These are phyloP conservation scores for Yamadazyma nakazawae DNA, from an alignment of 805 yeast species.

Conservation along the genomic window DNA sequence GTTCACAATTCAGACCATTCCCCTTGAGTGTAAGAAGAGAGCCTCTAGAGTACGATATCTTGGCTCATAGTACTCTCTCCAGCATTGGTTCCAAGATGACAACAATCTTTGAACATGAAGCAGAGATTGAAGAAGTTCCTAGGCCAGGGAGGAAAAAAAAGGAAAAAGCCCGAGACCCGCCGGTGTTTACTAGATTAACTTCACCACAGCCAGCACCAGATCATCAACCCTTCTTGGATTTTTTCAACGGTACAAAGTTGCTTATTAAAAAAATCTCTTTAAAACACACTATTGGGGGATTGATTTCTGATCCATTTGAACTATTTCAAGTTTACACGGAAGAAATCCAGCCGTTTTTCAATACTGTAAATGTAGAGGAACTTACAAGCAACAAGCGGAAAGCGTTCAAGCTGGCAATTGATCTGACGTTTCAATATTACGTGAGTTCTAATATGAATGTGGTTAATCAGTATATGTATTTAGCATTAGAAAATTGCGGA, in stretches of 20 bases:
- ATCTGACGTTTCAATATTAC: background rate
- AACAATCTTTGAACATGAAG: background rate
- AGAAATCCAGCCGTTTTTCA: background rate
- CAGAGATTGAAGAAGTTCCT: background rate
- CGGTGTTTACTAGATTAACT: background rate
- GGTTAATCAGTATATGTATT: background rate
- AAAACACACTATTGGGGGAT: background rate
- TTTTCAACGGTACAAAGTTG: background rate
- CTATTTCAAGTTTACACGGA: background rate
- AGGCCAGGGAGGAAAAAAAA: too few species aligned
- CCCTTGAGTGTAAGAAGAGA: constrained; percentile 15
- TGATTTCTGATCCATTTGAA: background rate
- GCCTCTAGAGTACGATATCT: background rate
- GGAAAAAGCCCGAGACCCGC: background rate
- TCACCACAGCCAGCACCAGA: background rate
- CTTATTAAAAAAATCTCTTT: background rate
- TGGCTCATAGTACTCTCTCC: background rate
- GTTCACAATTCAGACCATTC: constrained; percentile 15
- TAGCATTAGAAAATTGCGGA: background rate
- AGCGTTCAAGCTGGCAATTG: background rate
- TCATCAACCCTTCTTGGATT: background rate
- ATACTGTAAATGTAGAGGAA: background rate
- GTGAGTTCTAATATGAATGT: background rate
- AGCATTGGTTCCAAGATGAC: background rate
- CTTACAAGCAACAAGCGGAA: background rate